A percentile compares a stretch with the other conserved stretches of the same genome.
Evolutionary conservation across 495 filamentous ascomycete species (phyloP).

Genomic region (Daldinia bambusicola): DNA sequence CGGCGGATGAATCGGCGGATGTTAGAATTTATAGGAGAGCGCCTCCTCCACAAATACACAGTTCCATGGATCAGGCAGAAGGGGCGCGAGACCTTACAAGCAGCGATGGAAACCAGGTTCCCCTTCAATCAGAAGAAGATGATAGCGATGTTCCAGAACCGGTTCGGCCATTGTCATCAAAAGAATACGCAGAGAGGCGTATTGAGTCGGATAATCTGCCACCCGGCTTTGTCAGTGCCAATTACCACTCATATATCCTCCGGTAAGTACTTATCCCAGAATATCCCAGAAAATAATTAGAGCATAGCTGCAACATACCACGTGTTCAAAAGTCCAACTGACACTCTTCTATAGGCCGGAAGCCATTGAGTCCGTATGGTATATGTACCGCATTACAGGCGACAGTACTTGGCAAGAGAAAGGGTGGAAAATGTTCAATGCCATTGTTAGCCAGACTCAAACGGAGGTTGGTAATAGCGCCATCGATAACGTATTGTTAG

Average conservation of each 20-base stretch:
- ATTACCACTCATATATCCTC: conserved; percentile 76
- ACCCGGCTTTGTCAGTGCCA: conserved; percentile 71
- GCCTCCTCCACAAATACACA: conserved; percentile 5
- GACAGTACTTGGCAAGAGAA: conserved; percentile 82
- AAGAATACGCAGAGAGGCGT: conserved; percentile 69
- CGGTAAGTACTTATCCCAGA: conserved; percentile 57
- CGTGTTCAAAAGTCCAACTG: conserved; percentile 17
- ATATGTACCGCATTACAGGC: conserved; percentile 93
- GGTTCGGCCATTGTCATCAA: conserved; percentile 62
- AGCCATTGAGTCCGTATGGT: conserved; percentile 94
- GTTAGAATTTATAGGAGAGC: conserved; percentile 30
- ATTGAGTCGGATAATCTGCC: conserved; percentile 73
- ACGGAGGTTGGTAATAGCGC: conserved; percentile 76
- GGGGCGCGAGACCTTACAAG: conserved; percentile 33
- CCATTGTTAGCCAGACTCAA: conserved; percentile 72
- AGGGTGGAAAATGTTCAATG: conserved; percentile 90
- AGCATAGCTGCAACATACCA: background rate
- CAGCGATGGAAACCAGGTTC: conserved; percentile 38
- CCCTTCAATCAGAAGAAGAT: conserved; percentile 39
- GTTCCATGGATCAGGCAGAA: conserved; percentile 5
- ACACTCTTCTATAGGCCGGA: conserved; percentile 70
- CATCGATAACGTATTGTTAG: conserved; percentile 75
- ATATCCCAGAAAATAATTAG: background rate
- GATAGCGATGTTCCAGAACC: conserved; percentile 44
- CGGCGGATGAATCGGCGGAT: background rate